Conservation (phyloP, 2,329 filamentous ascomycete species). For the Cytospora leucostoma region DNA sequence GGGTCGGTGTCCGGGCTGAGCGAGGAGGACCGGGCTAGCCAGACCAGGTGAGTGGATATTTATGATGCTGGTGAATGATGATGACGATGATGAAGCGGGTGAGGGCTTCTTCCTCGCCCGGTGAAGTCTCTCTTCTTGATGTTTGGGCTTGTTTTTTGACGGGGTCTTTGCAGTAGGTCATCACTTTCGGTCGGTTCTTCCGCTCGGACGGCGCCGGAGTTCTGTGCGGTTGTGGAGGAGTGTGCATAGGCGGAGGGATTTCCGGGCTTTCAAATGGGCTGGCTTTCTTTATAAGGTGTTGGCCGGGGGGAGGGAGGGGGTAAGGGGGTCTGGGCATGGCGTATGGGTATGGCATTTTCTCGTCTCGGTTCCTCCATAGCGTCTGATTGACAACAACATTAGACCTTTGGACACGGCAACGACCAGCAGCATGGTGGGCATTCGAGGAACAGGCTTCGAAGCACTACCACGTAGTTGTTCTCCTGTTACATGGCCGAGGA, state of each 20-base stretch:
- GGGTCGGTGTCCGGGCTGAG: slow-evolving; percentile 26
- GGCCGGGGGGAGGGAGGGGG: no score
- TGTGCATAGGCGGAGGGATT: not conserved
- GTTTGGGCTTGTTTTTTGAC: slow-evolving; percentile 2
- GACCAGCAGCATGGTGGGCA: not conserved
- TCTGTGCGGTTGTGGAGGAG: slow-evolving; percentile 5
- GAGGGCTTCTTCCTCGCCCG: not conserved
- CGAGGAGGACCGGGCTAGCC: slow-evolving; percentile 14
- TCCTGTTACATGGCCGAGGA: not conserved
- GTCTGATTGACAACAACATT: not conserved
- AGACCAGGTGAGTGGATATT: slow-evolving; percentile 21
- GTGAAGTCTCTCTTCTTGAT: not conserved
- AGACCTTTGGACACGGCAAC: not conserved
- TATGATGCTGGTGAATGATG: no score
- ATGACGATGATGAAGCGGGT: not conserved
- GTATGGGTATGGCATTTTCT: not conserved
- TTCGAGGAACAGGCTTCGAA: not conserved
- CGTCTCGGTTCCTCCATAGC: not conserved
- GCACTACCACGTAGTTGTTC: not conserved
- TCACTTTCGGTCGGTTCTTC: slow-evolving; percentile 6
- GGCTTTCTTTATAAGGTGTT: no score
- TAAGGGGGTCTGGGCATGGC: not conserved
- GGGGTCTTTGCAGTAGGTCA: slow-evolving; percentile 6
- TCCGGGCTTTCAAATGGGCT: no score
- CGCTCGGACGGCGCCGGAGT: slow-evolving; percentile 6